These are phyloP conservation scores for Funneliformis geosporum DNA, from an alignment of 192 early-diverging fungal genomes.

Conservation along the genomic window DNA sequence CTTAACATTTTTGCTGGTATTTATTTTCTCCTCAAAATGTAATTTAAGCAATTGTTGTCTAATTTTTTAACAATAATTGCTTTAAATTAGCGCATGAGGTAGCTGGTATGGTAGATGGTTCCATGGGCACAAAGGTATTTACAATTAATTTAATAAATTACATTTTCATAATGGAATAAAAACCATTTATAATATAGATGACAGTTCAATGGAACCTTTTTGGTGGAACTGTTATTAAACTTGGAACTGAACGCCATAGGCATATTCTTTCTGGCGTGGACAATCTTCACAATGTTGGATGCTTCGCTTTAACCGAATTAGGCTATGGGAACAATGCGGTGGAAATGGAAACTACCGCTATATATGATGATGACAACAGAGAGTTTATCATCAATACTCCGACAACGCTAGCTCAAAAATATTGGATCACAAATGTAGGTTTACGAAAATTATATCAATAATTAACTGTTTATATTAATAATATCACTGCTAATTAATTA, in stretches of 20 bases:
- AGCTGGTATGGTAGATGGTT: slow-evolving; percentile 71
- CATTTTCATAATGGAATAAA: background rate
- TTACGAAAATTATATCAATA: background rate
- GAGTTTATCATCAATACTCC: slow-evolving; percentile 80
- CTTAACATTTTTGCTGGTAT: slow-evolving; percentile 63
- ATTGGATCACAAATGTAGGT: slow-evolving; percentile 80
- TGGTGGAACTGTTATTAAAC: slow-evolving; percentile 70
- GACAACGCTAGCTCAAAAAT: slow-evolving; percentile 69
- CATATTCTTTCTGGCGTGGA: slow-evolving; percentile 64
- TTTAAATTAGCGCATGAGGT: slow-evolving; percentile 60
- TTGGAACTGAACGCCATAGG: slow-evolving; percentile 74
- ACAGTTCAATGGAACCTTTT: slow-evolving; percentile 69
- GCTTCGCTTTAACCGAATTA: slow-evolving; percentile 77
- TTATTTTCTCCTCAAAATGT: background rate
- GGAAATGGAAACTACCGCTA: slow-evolving; percentile 77
- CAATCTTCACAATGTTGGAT: slow-evolving; percentile 65
- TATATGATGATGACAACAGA: slow-evolving; percentile 53
- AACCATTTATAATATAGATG: slow-evolving; percentile 27
- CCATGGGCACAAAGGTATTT: slow-evolving; percentile 67
- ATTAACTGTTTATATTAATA: background rate
- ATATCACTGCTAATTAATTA: background rate
- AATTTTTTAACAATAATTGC: background rate
- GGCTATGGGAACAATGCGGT: slow-evolving; percentile 83
- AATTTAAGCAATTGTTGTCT: background rate
- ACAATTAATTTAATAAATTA: background rate